A percentile compares a stretch with the other conserved stretches of the same genome.
Conservation (phyloP, 352 stramenopile species). For the Globisporangium abappressorium region DNA sequence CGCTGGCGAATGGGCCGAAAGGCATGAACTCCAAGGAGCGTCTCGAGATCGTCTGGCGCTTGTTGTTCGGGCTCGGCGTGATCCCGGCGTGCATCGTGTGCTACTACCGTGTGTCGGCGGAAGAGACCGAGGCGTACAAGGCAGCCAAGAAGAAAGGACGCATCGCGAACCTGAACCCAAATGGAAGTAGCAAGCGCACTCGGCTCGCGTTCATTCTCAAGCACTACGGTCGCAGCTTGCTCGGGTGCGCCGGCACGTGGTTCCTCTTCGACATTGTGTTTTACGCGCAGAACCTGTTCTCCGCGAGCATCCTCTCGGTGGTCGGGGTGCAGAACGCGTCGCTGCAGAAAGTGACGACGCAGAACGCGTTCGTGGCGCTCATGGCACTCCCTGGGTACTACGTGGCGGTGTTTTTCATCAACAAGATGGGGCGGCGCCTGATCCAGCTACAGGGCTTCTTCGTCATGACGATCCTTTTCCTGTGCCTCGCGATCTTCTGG, state of each 20-base stretch:
- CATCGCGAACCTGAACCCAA: slow-evolving; percentile 1
- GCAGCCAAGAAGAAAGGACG: slow-evolving; percentile 20
- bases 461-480: slow-evolving; percentile 62
- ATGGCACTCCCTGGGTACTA: slow-evolving; percentile 82
- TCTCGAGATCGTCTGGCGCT: slow-evolving; percentile 64
- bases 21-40: slow-evolving; percentile 33
- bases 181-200: not conserved
- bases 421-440: slow-evolving; percentile 55
- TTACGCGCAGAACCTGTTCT: slow-evolving; percentile 80
- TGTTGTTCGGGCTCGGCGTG: slow-evolving; percentile 62
- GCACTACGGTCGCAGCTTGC: slow-evolving; percentile 46
- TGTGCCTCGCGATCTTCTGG: slow-evolving; percentile 65
- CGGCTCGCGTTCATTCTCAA: slow-evolving; percentile 41
- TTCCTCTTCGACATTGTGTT: slow-evolving; percentile 88
- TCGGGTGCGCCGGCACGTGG: slow-evolving; percentile 75
- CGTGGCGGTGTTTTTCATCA: slow-evolving; percentile 71
- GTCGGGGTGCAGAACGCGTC: slow-evolving; percentile 49
- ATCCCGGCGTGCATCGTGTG: slow-evolving; percentile 59
- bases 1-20: slow-evolving; percentile 33
- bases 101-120: slow-evolving; percentile 57
- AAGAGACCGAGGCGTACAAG: slow-evolving; percentile 54
- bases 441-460: slow-evolving; percentile 80
- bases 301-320: slow-evolving; percentile 59
- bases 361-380: slow-evolving; percentile 63
- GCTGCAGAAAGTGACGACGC: slow-evolving; percentile 47